Conservation (phyloP, 2,329 filamentous ascomycete genomes). For the Ilyonectria mors-panacis region DNA sequence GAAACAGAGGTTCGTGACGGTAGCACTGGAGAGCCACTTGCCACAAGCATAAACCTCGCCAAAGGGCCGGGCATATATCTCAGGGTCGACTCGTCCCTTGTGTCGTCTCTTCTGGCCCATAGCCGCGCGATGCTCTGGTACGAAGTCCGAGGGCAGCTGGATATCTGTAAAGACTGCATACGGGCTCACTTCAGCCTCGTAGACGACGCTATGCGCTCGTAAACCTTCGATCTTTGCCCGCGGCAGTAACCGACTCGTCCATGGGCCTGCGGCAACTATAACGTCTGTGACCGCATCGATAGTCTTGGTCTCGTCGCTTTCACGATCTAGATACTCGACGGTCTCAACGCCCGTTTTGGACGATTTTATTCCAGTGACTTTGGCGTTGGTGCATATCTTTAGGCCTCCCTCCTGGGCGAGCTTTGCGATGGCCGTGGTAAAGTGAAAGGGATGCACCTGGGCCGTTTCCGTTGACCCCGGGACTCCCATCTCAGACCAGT, state of each 20-base stretch:
- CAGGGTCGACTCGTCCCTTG: constrained; percentile 81
- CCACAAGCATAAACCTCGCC: constrained; percentile 95
- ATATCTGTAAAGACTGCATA: constrained; percentile 93
- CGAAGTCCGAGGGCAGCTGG: constrained; percentile 76
- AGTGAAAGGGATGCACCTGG: constrained; percentile 93
- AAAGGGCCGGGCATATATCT: constrained; percentile 93
- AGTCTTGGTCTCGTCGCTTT: constrained; percentile 52
- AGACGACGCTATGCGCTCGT: constrained; percentile 77
- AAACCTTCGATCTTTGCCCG: constrained; percentile 70
- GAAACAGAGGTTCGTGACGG: not conserved
- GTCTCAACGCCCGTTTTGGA: constrained; percentile 67
- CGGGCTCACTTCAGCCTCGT: constrained; percentile 75
- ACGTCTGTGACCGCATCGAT: constrained; percentile 67
- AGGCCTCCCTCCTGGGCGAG: constrained; percentile 80
- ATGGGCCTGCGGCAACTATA: constrained; percentile 72
- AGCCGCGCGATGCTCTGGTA: constrained; percentile 64
- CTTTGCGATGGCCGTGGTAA: constrained; percentile 87
- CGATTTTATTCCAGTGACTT: constrained; percentile 77
- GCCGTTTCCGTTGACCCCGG: constrained; percentile 82
- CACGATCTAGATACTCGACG: constrained; percentile 72
- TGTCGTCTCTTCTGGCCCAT: constrained; percentile 67
- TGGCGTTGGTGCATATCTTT: constrained; percentile 75
- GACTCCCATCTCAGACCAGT: constrained; percentile 86
- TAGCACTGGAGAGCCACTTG: constrained; percentile 46
- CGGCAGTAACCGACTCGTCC: constrained; percentile 74